These are phyloP conservation scores for Mallotus japonicus DNA, from an alignment of 441 rosid species.

Conservation along the genomic window DNA sequence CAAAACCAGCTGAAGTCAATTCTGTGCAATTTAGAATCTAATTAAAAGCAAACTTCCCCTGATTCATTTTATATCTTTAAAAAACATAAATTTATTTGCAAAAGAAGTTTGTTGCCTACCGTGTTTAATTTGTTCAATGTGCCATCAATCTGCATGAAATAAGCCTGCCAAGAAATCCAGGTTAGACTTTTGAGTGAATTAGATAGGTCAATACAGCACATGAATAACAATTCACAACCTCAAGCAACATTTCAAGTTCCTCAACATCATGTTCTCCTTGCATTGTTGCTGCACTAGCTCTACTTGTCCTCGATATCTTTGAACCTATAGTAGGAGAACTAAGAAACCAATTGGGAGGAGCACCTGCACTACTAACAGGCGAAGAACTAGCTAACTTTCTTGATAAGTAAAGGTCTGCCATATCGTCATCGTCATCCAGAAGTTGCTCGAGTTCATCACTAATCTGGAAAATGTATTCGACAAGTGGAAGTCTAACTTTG, in stretches of 20 bases:
- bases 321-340: conserved; percentile 77
- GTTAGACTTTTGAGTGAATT: conserved; percentile 6
- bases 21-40: not conserved
- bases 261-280: conserved; percentile 91
- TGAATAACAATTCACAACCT: conserved; percentile 50
- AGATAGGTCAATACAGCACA: not conserved
- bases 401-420: conserved; percentile 94
- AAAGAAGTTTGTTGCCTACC: conserved; percentile 31
- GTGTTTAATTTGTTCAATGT: conserved; percentile 81
- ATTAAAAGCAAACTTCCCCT: not conserved
- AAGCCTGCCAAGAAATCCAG: conserved; percentile 83
- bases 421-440: conserved; percentile 85
- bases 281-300: conserved; percentile 66
- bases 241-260: conserved; percentile 97
- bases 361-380: conserved; percentile 66
- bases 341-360: conserved; percentile 56
- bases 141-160: conserved; percentile 89
- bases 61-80: not conserved
- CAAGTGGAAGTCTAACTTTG: not conserved
- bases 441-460: conserved; percentile 92
- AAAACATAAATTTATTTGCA: not conserved
- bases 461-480: not conserved
- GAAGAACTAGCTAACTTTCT: conserved; percentile 67
- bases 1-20: not conserved
- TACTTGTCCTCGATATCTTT: conserved; percentile 83